Evolutionary conservation across 164 flowering plant species (phyloP).

Genomic region (Stephania yunnanensis): DNA sequence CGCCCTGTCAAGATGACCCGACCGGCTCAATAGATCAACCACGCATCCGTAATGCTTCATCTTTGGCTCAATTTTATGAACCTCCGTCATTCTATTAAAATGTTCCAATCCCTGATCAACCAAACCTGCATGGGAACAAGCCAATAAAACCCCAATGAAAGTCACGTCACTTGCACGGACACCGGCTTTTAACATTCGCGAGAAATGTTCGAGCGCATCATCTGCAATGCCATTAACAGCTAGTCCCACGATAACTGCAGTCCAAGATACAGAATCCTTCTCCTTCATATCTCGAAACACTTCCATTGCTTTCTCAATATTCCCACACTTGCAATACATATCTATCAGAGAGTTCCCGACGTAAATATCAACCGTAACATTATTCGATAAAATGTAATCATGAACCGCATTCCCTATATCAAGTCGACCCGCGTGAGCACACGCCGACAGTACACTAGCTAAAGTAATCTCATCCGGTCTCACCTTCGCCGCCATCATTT

Average conservation of each 20-base stretch:
- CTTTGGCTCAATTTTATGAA: constrained; percentile 41
- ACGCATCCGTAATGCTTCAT: constrained; percentile 77
- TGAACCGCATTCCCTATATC: constrained; percentile 49
- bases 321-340: constrained; percentile 80
- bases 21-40: constrained; percentile 64
- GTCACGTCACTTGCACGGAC: constrained; percentile 49
- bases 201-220: constrained; percentile 46
- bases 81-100: constrained; percentile 48
- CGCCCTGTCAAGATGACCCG: constrained; percentile 48
- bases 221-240: constrained; percentile 61
- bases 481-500: constrained; percentile 53
- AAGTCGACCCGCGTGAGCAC: constrained; percentile 62
- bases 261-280: constrained; percentile 68
- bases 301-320: constrained; percentile 36
- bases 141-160: constrained; percentile 56
- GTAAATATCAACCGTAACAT: constrained; percentile 39
- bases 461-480: constrained; percentile 54
- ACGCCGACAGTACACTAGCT: constrained; percentile 61
- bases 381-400: constrained; percentile 31
- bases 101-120: constrained; percentile 50
- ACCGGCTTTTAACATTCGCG: constrained; percentile 44
- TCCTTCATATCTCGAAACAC: constrained; percentile 49
- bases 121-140: constrained; percentile 64
- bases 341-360: constrained; percentile 64
- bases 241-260: constrained; percentile 53